Base-by-base conservation (phyloP, 352 stramenopile genomes). In the Plasmopara viticola region DNA sequence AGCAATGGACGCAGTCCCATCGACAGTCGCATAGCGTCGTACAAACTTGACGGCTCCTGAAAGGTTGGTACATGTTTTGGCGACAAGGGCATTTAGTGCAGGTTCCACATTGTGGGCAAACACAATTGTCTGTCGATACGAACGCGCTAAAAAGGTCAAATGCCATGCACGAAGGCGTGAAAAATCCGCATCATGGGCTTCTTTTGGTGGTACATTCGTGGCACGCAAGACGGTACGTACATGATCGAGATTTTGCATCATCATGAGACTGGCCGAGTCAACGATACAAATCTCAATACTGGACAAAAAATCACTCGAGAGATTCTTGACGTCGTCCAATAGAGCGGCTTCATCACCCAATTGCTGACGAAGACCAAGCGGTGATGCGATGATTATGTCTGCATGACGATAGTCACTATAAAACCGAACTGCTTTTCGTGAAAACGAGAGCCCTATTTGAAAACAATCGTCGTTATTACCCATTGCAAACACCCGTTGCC, bases 381-480 rank as follows among this genome's bases (percentile, higher is more conserved):
- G 77, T 1, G 81, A 91, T 9, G 81, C 81, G 6, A 91, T 42
- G 44, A 91, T 89, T 18, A 91, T 68, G 38, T 91, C 81, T 0
- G 78, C 74, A 48, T 87, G 70, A 38, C 75, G 70, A 57, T 88
- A 91, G 42, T 85, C 81, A 56, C 78, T 87, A 64, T 87, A 91
- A 49, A 91, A 87, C 4, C 75, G 77, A 41, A 91, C 51, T 2
- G 63, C 60, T 38, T 81, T 85, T 14, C 81, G 70, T 2, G 81
- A 82, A 30, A 91, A 72, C 4, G 78, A 85, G 20, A 91, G 42
- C 0, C 81, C 81, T 30, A 89, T 62, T 51, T 91, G 81, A 57
- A 91, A 91, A 44, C 68, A 84, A 64, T 91, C 81, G 60, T 91
- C 81, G 50, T 87, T 88, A 60, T 91, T 89, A 35, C 81, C 81